Percentiles rank a stretch among this genome's conserved stretches.
These are phyloP conservation scores for Daldinia bambusicola DNA, from an alignment of 495 filamentous ascomycete genomes.

Conservation along the genomic window DNA sequence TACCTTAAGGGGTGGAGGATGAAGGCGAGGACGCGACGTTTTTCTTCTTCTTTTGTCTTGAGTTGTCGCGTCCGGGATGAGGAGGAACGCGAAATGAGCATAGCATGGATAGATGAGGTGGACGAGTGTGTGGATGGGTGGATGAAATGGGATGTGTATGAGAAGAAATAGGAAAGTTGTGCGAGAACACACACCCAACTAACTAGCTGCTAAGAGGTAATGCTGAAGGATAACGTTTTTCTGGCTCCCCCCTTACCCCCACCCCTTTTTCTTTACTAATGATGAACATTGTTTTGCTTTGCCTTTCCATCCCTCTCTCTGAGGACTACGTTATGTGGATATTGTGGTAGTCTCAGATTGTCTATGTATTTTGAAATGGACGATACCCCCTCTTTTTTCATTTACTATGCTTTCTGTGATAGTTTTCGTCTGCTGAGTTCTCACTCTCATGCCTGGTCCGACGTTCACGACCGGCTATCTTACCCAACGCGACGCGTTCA, in stretches of 20 bases:
- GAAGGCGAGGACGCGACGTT: constrained; percentile 1
- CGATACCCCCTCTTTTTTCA: constrained; percentile 46
- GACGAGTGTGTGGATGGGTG: background rate
- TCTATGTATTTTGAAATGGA: constrained; percentile 48
- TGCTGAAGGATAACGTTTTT: constrained; percentile 16
- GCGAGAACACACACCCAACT: constrained; percentile 1
- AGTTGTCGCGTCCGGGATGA: constrained; percentile 3
- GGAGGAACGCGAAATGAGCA: background rate
- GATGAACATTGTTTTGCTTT: background rate
- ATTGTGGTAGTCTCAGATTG: constrained; percentile 26
- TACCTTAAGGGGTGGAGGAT: constrained; percentile 2
- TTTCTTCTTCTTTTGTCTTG: background rate
- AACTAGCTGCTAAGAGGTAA: constrained; percentile 10
- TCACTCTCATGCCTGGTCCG: background rate
- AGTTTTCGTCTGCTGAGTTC: background rate
- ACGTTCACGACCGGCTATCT: too few relatives aligned
- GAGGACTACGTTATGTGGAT: constrained; percentile 19
- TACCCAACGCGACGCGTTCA: too few relatives aligned
- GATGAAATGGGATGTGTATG: constrained; percentile 4
- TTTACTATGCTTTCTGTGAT: background rate
- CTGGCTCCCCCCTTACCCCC: too few relatives aligned
- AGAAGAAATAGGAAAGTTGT: constrained; percentile 31
- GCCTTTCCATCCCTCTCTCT: constrained; percentile 1
- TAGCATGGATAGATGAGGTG: background rate
- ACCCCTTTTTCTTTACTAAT: background rate